A percentile compares a stretch with the other conserved stretches of the same genome.
Conservation (phyloP, 345 rosid genomes). For the Raphanus raphanistrum region DNA sequence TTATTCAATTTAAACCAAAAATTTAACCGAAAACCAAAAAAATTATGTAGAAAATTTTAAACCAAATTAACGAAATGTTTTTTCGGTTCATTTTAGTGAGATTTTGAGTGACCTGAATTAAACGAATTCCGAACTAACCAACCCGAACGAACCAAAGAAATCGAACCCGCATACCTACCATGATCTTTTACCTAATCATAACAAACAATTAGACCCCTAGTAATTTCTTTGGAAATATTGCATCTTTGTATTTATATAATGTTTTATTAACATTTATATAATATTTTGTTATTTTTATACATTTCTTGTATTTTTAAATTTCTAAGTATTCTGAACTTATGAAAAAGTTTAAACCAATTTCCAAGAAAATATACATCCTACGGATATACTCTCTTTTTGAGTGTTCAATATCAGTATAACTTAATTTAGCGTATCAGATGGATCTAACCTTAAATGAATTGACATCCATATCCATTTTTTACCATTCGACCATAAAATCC, state of each 20-base stretch:
- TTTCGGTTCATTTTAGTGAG: too few species aligned
- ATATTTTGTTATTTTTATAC: not conserved
- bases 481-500: not conserved
- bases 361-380: too few species aligned
- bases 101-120: too few species aligned
- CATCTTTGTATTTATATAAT: not conserved
- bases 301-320: too few species aligned
- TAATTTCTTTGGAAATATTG: not conserved
- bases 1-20: too few species aligned
- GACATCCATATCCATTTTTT: not conserved
- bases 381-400: too few species aligned
- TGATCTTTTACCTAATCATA: not conserved
- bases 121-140: too few species aligned
- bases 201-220: not conserved
- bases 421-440: not conserved
- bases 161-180: too few species aligned
- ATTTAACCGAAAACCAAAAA: too few species aligned
- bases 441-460: not conserved
- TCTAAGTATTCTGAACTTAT: not conserved
- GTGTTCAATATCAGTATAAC: not conserved
- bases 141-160: too few species aligned
- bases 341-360: not conserved
- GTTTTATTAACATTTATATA: not conserved
- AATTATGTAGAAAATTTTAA: too few species aligned
- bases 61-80: too few species aligned